Percentiles rank a stretch among this genome's conserved stretches.
Evolutionary conservation across 176 grass and related monocot species (phyloP).

Genomic region (Carex pumila): DNA sequence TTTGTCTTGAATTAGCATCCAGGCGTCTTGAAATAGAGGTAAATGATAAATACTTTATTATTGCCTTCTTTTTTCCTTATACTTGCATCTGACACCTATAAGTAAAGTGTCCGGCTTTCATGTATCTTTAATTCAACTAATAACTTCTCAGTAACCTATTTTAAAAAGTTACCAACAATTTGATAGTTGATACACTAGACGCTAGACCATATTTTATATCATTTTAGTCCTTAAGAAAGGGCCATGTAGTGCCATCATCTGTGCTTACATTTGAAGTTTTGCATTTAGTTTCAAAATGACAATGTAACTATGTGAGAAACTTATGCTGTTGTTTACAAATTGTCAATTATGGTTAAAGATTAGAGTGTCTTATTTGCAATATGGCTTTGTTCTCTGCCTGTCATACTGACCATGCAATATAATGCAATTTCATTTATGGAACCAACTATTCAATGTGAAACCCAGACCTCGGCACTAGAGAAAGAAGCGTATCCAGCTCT

Average conservation of each 20-base stretch:
- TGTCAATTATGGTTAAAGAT: not conserved
- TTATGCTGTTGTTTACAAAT: not conserved
- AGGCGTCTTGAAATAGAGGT: slow-evolving; percentile 17
- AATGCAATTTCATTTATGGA: not conserved
- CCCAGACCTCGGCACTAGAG: slow-evolving; percentile 45
- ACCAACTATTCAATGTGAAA: not conserved
- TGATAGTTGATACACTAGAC: not conserved
- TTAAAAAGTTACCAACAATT: not conserved
- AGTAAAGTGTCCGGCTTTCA: not conserved
- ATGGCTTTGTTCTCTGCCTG: not conserved
- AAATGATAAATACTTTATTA: not conserved
- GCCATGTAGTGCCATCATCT: not conserved
- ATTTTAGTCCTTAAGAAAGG: not conserved
- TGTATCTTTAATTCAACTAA: not conserved
- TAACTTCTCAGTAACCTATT: not conserved
- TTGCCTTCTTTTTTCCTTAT: not conserved
- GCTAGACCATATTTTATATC: not conserved
- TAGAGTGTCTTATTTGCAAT: not conserved
- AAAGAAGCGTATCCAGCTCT: slow-evolving; percentile 67
- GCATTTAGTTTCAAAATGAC: not conserved
- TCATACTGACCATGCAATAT: not conserved
- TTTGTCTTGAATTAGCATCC: slow-evolving; percentile 55
- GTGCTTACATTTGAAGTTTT: no score
- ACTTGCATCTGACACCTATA: not conserved
- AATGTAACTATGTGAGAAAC: not conserved